Evolutionary conservation across 192 early-diverging fungal genomes (phyloP).

Genomic region (Podila minutissima): DNA sequence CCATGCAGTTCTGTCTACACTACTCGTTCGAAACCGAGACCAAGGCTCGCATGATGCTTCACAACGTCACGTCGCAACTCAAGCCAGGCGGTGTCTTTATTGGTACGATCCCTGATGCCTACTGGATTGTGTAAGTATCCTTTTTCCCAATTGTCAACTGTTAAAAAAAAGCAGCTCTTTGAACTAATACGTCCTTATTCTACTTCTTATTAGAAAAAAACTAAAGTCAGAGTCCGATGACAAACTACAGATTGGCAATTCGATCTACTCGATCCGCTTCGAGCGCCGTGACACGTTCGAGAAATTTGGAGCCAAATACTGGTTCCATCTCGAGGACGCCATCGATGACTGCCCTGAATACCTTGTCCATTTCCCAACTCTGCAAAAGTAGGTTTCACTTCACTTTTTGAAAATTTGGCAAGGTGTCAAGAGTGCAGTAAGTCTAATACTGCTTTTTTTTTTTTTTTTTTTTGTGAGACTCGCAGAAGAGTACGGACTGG

Average conservation of each 20-base stretch:
- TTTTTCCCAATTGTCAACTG: neutral
- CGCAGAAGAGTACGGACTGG: slow-evolving; percentile 84
- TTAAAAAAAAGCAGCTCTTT: neutral
- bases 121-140: slow-evolving; percentile 81
- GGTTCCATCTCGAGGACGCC: slow-evolving; percentile 94
- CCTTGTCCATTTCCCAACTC: slow-evolving; percentile 86
- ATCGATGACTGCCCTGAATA: slow-evolving; percentile 98
- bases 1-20: slow-evolving; percentile 96
- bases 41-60: slow-evolving; percentile 83
- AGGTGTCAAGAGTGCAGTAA: neutral
- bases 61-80: slow-evolving; percentile 79
- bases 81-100: slow-evolving; percentile 83
- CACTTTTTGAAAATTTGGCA: too few species aligned
- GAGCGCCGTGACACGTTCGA: slow-evolving; percentile 70
- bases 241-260: slow-evolving; percentile 82
- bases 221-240: slow-evolving; percentile 51
- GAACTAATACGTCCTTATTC: neutral
- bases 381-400: slow-evolving; percentile 64
- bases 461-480: slow-evolving; percentile 35
- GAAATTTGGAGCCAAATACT: slow-evolving; percentile 85
- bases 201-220: slow-evolving; percentile 59
- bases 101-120: slow-evolving; percentile 93
- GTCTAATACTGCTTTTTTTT: neutral
- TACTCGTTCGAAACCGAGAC: slow-evolving; percentile 92
- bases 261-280: slow-evolving; percentile 89